Conservation (phyloP, 148 eudicot species). For the Rhododendron kiyosumense region DNA sequence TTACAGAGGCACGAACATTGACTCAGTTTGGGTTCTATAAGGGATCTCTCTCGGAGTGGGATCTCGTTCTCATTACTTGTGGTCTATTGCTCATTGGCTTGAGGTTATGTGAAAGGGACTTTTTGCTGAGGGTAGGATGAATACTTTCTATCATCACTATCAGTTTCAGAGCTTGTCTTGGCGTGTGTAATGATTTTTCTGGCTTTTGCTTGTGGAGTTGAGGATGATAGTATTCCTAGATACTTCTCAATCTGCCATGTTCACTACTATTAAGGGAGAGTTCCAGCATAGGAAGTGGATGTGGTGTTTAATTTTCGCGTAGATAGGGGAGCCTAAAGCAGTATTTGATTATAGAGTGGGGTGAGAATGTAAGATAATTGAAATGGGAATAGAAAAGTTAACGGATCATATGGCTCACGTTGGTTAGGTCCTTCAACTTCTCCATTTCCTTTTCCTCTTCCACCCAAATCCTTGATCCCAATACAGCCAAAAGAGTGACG, state of each 20-base stretch:
- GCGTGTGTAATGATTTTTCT: neutral
- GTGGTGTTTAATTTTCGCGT: neutral
- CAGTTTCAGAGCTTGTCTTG: neutral
- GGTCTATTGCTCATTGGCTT: neutral
- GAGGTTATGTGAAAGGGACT: neutral
- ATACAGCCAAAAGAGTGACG: neutral
- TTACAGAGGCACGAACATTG: neutral
- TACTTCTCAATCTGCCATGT: neutral
- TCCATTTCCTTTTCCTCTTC: neutral
- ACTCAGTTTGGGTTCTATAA: neutral
- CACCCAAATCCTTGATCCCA: neutral
- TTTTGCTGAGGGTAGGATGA: neutral
- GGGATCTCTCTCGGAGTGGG: neutral
- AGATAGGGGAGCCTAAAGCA: neutral
- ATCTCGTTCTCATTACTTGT: neutral
- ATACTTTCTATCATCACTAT: neutral
- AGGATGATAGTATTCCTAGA: neutral
- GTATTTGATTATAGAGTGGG: neutral
- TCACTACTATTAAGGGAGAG: neutral
- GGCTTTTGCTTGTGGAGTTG: neutral
- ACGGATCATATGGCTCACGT: neutral
- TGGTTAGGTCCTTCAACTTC: neutral
- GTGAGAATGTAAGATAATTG: neutral
- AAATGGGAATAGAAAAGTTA: neutral
- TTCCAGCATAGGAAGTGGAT: neutral